These are phyloP conservation scores for Ceratorhiza oryzae-sativae DNA, from an alignment of 1,284 basidiomycete species.

Conservation along the genomic window DNA sequence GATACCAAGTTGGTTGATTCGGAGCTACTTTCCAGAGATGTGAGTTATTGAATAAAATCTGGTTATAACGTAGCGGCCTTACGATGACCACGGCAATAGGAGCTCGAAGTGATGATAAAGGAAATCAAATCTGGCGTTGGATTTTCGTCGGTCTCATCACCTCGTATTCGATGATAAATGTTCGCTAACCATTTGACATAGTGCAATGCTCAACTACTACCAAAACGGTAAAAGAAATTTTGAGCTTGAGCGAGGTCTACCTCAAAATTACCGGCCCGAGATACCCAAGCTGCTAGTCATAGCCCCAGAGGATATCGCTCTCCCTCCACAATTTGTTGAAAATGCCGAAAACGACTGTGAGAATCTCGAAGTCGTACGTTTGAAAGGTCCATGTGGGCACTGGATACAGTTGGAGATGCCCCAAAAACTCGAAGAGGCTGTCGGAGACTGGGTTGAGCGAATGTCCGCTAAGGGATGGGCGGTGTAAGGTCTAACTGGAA, in stretches of 20 bases:
- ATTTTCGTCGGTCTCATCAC: neutral
- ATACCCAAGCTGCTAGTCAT: conserved; percentile 34
- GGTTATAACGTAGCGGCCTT: neutral
- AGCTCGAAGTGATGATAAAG: conserved; percentile 14
- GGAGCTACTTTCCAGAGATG: conserved; percentile 19
- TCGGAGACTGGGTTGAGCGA: conserved; percentile 38
- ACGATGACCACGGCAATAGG: neutral
- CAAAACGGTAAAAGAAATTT: conserved; percentile 11
- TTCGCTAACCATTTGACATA: neutral
- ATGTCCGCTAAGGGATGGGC: conserved; percentile 18
- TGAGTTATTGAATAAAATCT: neutral
- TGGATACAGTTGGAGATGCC: conserved; percentile 30
- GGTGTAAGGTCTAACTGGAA: neutral
- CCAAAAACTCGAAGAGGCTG: conserved; percentile 18
- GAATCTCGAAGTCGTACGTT: conserved; percentile 20
- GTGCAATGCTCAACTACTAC: conserved; percentile 35
- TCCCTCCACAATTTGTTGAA: neutral
- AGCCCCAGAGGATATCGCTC: neutral
- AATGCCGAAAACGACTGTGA: conserved; percentile 2
- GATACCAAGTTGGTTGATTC: neutral
- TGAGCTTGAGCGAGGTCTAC: conserved; percentile 24
- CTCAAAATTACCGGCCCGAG: conserved; percentile 18
- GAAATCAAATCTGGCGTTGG: conserved; percentile 29
- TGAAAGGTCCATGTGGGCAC: conserved; percentile 27
- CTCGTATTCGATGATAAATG: neutral